Evolutionary conservation across 331 rosid species (phyloP).

Genomic region (Stylosanthes scabra): DNA sequence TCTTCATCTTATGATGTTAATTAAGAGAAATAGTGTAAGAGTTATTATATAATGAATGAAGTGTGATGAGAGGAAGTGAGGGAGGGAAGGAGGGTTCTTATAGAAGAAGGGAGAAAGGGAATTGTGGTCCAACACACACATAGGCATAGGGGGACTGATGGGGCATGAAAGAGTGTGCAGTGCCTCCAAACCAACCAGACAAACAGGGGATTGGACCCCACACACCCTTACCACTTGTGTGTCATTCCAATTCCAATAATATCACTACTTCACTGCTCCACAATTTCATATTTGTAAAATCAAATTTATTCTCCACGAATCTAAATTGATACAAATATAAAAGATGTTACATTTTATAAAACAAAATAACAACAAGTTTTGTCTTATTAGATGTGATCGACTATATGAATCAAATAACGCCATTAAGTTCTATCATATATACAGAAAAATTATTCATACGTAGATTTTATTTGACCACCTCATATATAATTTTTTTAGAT

Average conservation of each 20-base stretch:
- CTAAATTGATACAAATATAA: too few relatives aligned
- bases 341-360: too few relatives aligned
- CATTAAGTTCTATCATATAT: too few relatives aligned
- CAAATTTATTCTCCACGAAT: too few relatives aligned
- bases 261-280: conserved; percentile 39
- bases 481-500: too few relatives aligned
- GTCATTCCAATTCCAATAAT: background rate
- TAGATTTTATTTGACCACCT: too few relatives aligned
- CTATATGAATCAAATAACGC: too few relatives aligned
- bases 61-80: background rate
- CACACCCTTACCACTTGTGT: conserved; percentile 48
- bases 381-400: too few relatives aligned
- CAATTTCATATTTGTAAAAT: too few relatives aligned
- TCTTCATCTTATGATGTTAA: conserved; percentile 57
- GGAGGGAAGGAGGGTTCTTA: conserved; percentile 46
- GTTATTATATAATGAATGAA: background rate
- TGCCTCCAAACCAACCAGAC: conserved; percentile 79
- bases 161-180: conserved; percentile 82
- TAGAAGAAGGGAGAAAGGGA: conserved; percentile 37
- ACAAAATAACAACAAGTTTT: too few relatives aligned
- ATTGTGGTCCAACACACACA: conserved; percentile 47
- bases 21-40: too few relatives aligned
- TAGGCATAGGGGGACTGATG: conserved; percentile 65
- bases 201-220: conserved; percentile 56
- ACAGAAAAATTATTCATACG: too few relatives aligned